Evolutionary conservation across 164 flowering plant species (phyloP).

Genomic region (Kingdonia uniflora): DNA sequence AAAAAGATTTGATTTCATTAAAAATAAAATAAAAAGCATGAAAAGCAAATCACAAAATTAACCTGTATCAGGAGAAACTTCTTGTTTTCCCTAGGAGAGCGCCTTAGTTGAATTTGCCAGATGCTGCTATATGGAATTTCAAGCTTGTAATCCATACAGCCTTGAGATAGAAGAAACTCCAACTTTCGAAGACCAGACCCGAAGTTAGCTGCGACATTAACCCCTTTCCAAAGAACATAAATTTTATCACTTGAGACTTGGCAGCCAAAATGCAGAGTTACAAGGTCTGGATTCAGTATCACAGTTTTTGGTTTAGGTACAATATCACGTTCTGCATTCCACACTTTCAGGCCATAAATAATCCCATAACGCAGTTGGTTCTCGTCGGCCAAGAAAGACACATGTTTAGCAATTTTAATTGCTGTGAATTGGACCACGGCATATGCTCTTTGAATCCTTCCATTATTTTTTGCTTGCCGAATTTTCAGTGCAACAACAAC

Average conservation of each 20-base stretch:
- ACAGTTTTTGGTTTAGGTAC: slow-evolving; percentile 39
- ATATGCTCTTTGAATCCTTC: slow-evolving; percentile 18
- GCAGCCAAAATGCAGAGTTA: slow-evolving; percentile 50
- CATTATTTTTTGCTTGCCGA: slow-evolving; percentile 18
- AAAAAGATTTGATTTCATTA: background rate
- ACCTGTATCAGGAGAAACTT: slow-evolving; percentile 75
- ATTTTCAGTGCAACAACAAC: slow-evolving; percentile 47
- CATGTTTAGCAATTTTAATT: slow-evolving; percentile 17
- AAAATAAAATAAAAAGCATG: background rate
- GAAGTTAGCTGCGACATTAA: slow-evolving; percentile 33
- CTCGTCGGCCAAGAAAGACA: slow-evolving; percentile 22
- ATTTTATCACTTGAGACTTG: slow-evolving; percentile 45
- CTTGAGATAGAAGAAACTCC: slow-evolving; percentile 14
- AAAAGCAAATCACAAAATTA: background rate
- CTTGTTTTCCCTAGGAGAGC: slow-evolving; percentile 19
- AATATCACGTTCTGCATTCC: slow-evolving; percentile 35
- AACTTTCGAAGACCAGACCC: slow-evolving; percentile 27
- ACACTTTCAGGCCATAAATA: slow-evolving; percentile 30
- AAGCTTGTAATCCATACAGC: slow-evolving; percentile 16
- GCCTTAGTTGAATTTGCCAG: slow-evolving; percentile 56
- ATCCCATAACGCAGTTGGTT: slow-evolving; percentile 25
- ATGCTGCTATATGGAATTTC: slow-evolving; percentile 50
- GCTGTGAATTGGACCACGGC: slow-evolving; percentile 60
- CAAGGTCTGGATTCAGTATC: slow-evolving; percentile 23
- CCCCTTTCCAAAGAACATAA: slow-evolving; percentile 32